A percentile compares a stretch with the other conserved stretches of the same genome.
Conservation (phyloP, 345 rosid genomes). For the Raphanus sativus region DNA sequence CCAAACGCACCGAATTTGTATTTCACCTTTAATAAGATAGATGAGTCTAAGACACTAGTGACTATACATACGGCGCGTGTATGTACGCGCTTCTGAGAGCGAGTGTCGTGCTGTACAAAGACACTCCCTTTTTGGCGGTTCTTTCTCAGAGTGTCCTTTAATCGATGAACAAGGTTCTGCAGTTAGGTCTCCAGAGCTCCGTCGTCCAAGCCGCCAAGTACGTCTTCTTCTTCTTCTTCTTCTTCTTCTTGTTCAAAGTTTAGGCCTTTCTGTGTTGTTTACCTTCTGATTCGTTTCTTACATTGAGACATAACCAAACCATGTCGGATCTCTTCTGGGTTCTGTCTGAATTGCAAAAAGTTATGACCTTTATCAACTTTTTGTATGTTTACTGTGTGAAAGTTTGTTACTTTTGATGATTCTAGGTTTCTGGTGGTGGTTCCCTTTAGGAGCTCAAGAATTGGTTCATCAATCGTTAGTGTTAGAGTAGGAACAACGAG, state of each 20-base stretch:
- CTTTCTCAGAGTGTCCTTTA: not conserved
- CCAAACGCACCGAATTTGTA: too few species aligned
- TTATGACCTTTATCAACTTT: not conserved
- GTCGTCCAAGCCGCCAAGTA: conserved; percentile 27
- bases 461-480: conserved; percentile 33
- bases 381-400: not conserved
- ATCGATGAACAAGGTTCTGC: conserved; percentile 47
- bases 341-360: conserved; percentile 20
- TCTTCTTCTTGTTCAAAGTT: not conserved
- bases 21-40: too few species aligned
- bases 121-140: conserved; percentile 27
- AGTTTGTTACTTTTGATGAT: not conserved
- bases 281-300: not conserved
- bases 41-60: not conserved
- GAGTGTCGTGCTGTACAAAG: conserved; percentile 6
- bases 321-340: conserved; percentile 7
- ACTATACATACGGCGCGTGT: conserved; percentile 7
- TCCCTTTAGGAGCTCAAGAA: conserved; percentile 41
- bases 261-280: not conserved
- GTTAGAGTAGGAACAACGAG: conserved; percentile 39
- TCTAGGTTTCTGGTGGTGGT: conserved; percentile 52
- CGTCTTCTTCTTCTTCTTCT: not conserved
- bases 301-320: not conserved
- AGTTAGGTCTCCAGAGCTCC: conserved; percentile 44
- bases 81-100: not conserved